Evolutionary conservation across 108 stramenopile species (phyloP), one percentile per base, ranked within the genome.

Genomic region (Cyclotella cryptica): DNA sequence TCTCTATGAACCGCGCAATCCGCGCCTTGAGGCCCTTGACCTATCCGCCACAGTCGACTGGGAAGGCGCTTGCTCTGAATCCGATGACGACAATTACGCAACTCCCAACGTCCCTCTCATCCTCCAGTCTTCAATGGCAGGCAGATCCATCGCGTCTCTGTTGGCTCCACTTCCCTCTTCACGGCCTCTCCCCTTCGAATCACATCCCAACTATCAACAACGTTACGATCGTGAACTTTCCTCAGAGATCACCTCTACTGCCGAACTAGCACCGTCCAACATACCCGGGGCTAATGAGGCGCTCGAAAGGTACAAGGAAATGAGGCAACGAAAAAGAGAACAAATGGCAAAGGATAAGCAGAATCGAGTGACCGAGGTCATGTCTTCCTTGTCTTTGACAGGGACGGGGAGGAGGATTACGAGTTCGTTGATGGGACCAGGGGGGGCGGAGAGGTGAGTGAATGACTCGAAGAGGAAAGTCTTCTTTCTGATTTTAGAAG

Each of bases 261-360:
- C 94, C n/a, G 88, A 90, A 26, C 51, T 88, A 9, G 57, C 81
- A 22, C 57, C 60, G 11, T 80, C 86, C 7, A 84, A 73, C 17
- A 64, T 89, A 61, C 85, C 86, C 17, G 81, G 84, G 5, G 85
- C 88, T 44, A 87, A 82, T 59, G 88, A 91, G 53, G 78, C 86
- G 49, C 74, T 91, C 67, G 90, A 89, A 46, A 83, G 69, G 46
- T 78, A 87, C 49, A 92, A 93, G 59, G 87, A 89, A 60, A 84
- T 75, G 55, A 84, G 88, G n/a, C 91, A 93, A 72, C 79, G 77
- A 51, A 90, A 92, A 66, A 82, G 95, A 18, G 86, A 83, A 52
- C 85, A 91, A 80, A 92, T 93, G 91, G 95, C 92, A 45, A 91
- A 85, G 49, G 92, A 93, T 70, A 96, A 96, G 80, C 93, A 89